Evolutionary conservation across 140 eudicot genomes (phyloP).

Genomic region (Stevia rebaudiana): DNA sequence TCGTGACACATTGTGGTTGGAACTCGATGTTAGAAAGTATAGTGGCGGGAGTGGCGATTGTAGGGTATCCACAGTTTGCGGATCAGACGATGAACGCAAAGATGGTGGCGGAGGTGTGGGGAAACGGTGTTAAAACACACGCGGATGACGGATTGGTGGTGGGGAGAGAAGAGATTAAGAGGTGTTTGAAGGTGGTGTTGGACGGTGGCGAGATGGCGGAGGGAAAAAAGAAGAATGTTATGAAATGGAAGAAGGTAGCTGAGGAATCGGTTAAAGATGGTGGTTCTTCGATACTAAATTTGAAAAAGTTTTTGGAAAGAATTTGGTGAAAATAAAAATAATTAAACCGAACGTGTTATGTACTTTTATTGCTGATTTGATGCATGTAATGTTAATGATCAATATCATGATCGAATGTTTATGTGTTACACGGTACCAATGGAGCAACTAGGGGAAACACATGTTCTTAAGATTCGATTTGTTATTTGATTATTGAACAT

Average conservation of each 20-base stretch:
- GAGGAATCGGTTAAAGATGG: no score
- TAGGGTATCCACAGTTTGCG: conserved; percentile 44
- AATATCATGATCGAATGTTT: no score
- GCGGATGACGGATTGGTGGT: conserved; percentile 31
- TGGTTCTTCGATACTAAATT: no score
- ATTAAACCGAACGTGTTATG: no score
- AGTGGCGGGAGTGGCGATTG: conserved; percentile 45
- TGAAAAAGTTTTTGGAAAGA: no score
- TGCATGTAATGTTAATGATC: no score
- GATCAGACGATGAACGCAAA: conserved; percentile 57
- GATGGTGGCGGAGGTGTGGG: conserved; percentile 48
- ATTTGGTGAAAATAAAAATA: no score
- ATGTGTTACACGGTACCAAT: no score
- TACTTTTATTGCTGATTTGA: no score
- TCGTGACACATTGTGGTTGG: conserved; percentile 62
- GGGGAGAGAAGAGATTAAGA: conserved; percentile 44
- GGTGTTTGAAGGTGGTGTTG: conserved; percentile 41
- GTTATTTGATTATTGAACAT: no score
- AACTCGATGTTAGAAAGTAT: conserved; percentile 51
- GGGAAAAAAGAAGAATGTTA: conserved; percentile 36
- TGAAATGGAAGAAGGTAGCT: conserved; percentile 48
- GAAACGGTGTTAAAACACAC: conserved; percentile 37
- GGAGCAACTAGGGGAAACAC: no score
- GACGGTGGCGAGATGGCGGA: conserved; percentile 30
- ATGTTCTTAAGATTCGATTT: no score